Evolutionary conservation across 345 rosid genomes (phyloP).

Genomic region (Ceriops tagal): DNA sequence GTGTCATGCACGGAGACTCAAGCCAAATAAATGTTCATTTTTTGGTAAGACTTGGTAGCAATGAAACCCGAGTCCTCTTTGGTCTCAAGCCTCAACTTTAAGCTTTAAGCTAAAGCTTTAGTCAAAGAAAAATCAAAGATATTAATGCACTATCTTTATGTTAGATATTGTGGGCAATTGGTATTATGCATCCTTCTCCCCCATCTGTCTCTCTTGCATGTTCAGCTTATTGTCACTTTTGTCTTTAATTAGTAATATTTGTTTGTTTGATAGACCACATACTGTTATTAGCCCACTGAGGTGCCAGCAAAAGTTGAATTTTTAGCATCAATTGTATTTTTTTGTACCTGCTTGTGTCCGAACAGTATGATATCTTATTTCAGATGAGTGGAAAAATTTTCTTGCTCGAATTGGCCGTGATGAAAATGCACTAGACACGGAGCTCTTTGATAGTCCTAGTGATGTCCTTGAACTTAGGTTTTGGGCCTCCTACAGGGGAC

Average conservation of each 20-base stretch:
- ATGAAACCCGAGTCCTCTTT: no score
- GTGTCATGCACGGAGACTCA: no score
- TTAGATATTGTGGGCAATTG: no score
- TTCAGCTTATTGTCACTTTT: no score
- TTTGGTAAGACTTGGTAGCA: no score
- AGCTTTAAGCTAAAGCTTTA: no score
- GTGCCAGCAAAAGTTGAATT: neutral
- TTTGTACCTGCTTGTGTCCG: slow-evolving; percentile 2
- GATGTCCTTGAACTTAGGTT: slow-evolving; percentile 93
- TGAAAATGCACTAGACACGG: slow-evolving; percentile 77
- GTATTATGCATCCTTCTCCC: no score
- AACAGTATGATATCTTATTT: slow-evolving; percentile 19
- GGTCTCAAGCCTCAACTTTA: no score
- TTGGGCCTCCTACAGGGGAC: slow-evolving; percentile 99
- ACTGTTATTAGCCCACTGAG: neutral
- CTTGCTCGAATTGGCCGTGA: slow-evolving; percentile 96
- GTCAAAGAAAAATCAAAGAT: no score
- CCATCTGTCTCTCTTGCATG: no score
- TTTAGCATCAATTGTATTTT: neutral
- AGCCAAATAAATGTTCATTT: no score
- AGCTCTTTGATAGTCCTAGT: slow-evolving; percentile 57
- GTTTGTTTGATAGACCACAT: neutral
- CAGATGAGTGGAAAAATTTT: slow-evolving; percentile 98
- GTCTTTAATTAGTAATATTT: neutral
- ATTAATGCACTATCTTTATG: no score